Evolutionary conservation across 495 filamentous ascomycete genomes (phyloP).

Genomic region (Aspergillus hancockii): DNA sequence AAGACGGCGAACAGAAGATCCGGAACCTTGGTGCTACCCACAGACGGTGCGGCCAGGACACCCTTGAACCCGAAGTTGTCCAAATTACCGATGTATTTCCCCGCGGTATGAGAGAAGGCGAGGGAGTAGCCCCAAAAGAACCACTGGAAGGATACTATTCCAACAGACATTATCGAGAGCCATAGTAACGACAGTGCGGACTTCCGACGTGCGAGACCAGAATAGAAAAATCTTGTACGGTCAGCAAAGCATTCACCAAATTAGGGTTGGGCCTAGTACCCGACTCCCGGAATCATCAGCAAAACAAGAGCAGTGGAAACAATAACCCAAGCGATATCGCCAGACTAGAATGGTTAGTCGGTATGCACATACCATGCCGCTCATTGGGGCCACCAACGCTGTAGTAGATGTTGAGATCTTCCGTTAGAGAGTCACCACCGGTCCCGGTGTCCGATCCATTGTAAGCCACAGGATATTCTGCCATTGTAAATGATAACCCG

Average conservation of each 20-base stretch:
- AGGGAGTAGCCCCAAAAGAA: slow-evolving; percentile 99
- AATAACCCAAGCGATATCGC: slow-evolving; percentile 92
- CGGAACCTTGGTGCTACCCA: slow-evolving; percentile 77
- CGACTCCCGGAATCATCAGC: slow-evolving; percentile 98
- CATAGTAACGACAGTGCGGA: slow-evolving; percentile 93
- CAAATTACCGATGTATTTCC: slow-evolving; percentile 81
- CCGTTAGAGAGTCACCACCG: slow-evolving; percentile 72
- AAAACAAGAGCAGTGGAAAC: slow-evolving; percentile 85
- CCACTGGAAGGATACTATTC: slow-evolving; percentile 93
- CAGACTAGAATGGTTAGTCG: slow-evolving; percentile 52
- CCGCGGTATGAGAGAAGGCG: slow-evolving; percentile 84
- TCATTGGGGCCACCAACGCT: slow-evolving; percentile 53
- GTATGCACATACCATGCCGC: not conserved
- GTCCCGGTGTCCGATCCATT: slow-evolving; percentile 59
- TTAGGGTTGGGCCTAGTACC: slow-evolving; percentile 45
- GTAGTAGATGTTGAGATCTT: slow-evolving; percentile 82
- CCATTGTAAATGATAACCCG: slow-evolving; percentile 30
- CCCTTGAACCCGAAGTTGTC: slow-evolving; percentile 83
- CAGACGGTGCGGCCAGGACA: slow-evolving; percentile 78
- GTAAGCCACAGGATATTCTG: slow-evolving; percentile 53
- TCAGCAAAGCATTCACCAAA: not conserved
- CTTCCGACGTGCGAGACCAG: slow-evolving; percentile 93
- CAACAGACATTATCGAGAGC: slow-evolving; percentile 95
- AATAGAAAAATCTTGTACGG: slow-evolving; percentile 83
- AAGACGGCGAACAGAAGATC: slow-evolving; percentile 92